Base-by-base conservation (phyloP, 2,329 filamentous ascomycete genomes). In the Phyllachora maydis region DNA sequence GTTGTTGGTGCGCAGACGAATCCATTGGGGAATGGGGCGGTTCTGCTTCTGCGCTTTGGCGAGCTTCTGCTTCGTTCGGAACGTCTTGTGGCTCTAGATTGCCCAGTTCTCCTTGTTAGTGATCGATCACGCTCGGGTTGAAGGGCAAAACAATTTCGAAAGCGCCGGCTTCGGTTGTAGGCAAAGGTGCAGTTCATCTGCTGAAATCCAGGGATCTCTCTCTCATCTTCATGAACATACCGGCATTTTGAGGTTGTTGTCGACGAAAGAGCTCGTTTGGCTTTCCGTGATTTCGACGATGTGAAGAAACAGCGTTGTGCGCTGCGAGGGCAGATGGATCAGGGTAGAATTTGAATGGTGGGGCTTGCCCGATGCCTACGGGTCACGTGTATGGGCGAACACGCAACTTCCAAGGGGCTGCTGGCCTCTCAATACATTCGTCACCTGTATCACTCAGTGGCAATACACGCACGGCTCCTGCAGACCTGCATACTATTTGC, bases 41-140 rank as follows among this genome's bases (percentile, higher is more conserved):
- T 98, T 98, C 70, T 95, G 85, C 74, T 92, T 95, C 71, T 95
- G 85, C 55, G 88, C 88, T 71, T 85, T 93, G 54, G 88, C 88
- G 66, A 98, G 82, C 88, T 98, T 98, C 63, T 90, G 77, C 83
- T 98, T 98, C 63, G 83, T 93, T 58, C 83, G 78, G 82, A 98
- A 98, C 55, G 83, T 79, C 76, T 98, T 98, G 68, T 98, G 82
- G 75, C 76, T 85, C 85, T 95, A 56, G n/a, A n/a, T n/a, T n/a
- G n/a, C n/a, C n/a, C 24, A 25, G 28, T 21, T 28, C 18, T 23
- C 18, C 18, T 18, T 22, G 17, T 36, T 32, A 34, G 37, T 34
- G 18, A 37, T 27, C 28, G 29, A 23, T 25, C 17, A n/a, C n/a
- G n/a, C n/a, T n/a, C n/a, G n/a, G n/a, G n/a, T n/a, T n/a, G n/a